Evolutionary conservation across 202 grass and related monocot species (phyloP).

Genomic region (Zoysia matrella): DNA sequence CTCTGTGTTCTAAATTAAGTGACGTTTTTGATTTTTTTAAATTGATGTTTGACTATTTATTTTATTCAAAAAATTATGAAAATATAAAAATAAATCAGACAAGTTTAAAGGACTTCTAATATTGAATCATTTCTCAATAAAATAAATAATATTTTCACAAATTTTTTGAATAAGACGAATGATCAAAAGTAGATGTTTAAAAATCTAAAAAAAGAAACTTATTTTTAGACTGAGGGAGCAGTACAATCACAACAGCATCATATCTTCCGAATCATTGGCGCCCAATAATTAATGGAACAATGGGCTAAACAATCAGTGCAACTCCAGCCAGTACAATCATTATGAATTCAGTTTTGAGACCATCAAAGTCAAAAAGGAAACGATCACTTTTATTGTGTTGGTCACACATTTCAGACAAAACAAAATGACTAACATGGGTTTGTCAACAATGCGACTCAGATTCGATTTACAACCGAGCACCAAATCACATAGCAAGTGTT

Average conservation of each 20-base stretch:
- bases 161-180: no score
- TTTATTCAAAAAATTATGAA: no score
- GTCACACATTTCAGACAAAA: slow-evolving; percentile 27
- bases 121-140: no score
- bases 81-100: no score
- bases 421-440: background rate
- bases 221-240: background rate
- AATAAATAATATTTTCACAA: no score
- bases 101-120: no score
- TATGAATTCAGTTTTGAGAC: background rate
- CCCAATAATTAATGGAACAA: background rate
- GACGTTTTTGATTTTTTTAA: no score
- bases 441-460: slow-evolving; percentile 1
- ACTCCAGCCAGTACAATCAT: slow-evolving; percentile 8
- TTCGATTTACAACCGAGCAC: no score
- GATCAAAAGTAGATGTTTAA: no score
- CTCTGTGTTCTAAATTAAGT: no score
- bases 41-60: no score
- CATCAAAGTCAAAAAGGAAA: slow-evolving; percentile 1
- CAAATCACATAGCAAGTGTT: background rate
- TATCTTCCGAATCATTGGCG: background rate
- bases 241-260: slow-evolving; percentile 16
- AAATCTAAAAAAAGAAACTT: no score
- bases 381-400: background rate
- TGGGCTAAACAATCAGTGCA: background rate